Percentiles rank a stretch among this genome's conserved stretches.
phyloP scores from a whole-genome alignment of 345 rosid genomes.

The Hirschfeldia incana region DNA sequence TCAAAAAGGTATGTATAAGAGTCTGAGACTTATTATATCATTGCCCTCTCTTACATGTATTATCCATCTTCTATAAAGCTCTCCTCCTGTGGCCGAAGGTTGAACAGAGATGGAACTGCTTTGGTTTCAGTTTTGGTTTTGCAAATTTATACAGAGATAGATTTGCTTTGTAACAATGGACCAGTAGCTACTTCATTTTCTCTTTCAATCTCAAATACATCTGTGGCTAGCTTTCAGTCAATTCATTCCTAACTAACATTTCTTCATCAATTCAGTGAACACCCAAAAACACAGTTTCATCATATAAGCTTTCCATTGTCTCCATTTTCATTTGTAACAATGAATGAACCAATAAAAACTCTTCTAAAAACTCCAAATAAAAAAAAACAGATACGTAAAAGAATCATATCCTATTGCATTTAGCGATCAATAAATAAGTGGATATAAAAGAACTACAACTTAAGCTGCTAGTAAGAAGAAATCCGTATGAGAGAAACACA shows the following conservation, averaged over 20 bases:
- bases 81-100: background rate
- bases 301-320: background rate
- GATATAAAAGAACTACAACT: background rate
- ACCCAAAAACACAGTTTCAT: background rate
- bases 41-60: background rate
- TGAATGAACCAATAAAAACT: background rate
- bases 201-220: too few species aligned
- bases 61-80: background rate
- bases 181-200: background rate
- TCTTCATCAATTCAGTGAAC: background rate
- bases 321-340: background rate
- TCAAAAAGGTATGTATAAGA: slow-evolving; percentile 20
- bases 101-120: background rate
- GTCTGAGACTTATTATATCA: background rate
- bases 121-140: background rate
- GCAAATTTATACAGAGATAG: background rate
- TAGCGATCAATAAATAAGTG: slow-evolving; percentile 5
- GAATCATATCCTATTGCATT: slow-evolving; percentile 32
- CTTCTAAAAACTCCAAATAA: background rate
- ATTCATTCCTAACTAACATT: background rate
- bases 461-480: slow-evolving; percentile 22
- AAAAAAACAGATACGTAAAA: slow-evolving; percentile 3
- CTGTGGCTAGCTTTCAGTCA: background rate
- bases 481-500: background rate
- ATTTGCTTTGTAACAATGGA: background rate